Evolutionary conservation across 768 basidiomycete species (phyloP).

Genomic region (Suillus subluteus): DNA sequence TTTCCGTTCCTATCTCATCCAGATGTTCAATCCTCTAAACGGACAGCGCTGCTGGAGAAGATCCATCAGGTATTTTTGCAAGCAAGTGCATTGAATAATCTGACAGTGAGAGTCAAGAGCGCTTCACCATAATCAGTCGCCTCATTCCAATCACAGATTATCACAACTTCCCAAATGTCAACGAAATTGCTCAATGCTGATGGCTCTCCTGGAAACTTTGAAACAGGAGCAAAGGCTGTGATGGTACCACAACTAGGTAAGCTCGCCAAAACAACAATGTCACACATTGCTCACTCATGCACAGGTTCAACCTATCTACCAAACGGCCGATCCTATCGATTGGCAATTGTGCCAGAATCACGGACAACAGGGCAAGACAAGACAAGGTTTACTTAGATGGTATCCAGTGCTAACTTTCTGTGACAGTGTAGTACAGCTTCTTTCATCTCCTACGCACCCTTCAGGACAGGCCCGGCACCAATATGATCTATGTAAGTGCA

Average conservation of each 20-base stretch:
- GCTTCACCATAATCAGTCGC: constrained; percentile 7
- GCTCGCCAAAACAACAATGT: not conserved
- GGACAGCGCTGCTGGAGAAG: constrained; percentile 48
- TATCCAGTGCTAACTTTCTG: constrained; percentile 20
- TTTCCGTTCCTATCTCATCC: constrained; percentile 63
- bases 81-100: constrained; percentile 46
- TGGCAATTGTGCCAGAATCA: constrained; percentile 44
- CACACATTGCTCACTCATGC: not conserved
- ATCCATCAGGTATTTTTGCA: constrained; percentile 57
- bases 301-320: constrained; percentile 46
- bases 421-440: constrained; percentile 43
- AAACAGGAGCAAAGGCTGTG: constrained; percentile 62
- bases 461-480: constrained; percentile 19
- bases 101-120: constrained; percentile 47
- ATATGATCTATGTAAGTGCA: constrained; percentile 26
- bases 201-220: constrained; percentile 67
- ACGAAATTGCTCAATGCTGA: constrained; percentile 69
- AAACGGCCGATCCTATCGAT: constrained; percentile 44
- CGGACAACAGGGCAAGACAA: constrained; percentile 46
- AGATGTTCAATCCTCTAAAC: constrained; percentile 41
- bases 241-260: constrained; percentile 70
- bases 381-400: constrained; percentile 24
- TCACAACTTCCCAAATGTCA: constrained; percentile 69
- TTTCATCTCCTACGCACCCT: constrained; percentile 38
- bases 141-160: constrained; percentile 39